These are phyloP conservation scores for Xenoacremonium recifei DNA, from an alignment of 2,329 filamentous ascomycete species.

Conservation along the genomic window DNA sequence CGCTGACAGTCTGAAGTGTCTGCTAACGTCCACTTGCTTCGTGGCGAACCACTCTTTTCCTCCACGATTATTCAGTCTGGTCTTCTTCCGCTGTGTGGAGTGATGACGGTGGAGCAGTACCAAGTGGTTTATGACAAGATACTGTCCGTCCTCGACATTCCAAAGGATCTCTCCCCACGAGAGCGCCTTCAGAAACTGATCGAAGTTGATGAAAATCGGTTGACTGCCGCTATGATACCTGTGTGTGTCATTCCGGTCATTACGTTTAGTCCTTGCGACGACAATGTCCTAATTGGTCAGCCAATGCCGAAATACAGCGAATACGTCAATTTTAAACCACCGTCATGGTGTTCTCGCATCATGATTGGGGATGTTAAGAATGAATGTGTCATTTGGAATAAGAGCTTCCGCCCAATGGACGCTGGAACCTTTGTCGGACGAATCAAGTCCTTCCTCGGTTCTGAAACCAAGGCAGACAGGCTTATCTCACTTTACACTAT, in stretches of 20 bases:
- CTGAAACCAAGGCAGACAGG: no score
- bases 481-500: no score
- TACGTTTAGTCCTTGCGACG: constrained; percentile 6
- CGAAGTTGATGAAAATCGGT: background rate
- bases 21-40: constrained; percentile 5
- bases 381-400: constrained; percentile 24
- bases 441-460: no score
- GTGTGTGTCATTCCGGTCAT: constrained; percentile 7
- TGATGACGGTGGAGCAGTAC: constrained; percentile 5
- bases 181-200: background rate
- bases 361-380: constrained; percentile 18
- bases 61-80: constrained; percentile 9
- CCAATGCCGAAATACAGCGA: constrained; percentile 1
- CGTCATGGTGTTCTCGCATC: constrained; percentile 10
- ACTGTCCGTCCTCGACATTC: background rate
- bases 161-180: background rate
- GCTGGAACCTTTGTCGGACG: no score
- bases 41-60: constrained; percentile 6
- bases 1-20: background rate
- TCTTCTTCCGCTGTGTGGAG: constrained; percentile 6
- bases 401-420: no score
- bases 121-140: constrained; percentile 7
- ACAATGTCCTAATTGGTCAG: constrained; percentile 2
- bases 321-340: constrained; percentile 4
- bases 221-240: constrained; percentile 9